phyloP scores from a whole-genome alignment of 305 asterid genomes.

The Ajuga reptans region DNA sequence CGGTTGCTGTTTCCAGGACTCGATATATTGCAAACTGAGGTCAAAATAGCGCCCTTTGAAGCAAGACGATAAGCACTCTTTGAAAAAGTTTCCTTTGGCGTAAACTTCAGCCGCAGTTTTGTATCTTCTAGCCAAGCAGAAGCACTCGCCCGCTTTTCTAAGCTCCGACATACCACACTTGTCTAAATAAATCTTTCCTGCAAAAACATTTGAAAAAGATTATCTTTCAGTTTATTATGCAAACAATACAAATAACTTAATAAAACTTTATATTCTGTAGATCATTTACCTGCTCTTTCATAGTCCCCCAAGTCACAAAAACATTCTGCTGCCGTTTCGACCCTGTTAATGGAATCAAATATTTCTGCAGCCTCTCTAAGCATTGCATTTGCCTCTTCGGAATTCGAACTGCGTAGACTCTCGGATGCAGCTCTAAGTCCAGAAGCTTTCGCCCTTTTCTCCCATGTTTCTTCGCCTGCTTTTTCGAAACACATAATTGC shows the following conservation, averaged over 20 bases:
- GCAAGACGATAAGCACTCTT: slow-evolving; percentile 52
- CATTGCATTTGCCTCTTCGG: slow-evolving; percentile 29
- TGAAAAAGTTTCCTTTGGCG: slow-evolving; percentile 35
- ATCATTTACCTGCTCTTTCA: slow-evolving; percentile 44
- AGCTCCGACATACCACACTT: slow-evolving; percentile 38
- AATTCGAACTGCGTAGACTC: slow-evolving; percentile 33
- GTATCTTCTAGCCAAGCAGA: slow-evolving; percentile 38
- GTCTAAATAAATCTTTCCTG: slow-evolving; percentile 49
- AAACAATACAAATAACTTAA: too few species aligned
- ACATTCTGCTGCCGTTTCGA: slow-evolving; percentile 60
- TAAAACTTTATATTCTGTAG: too few species aligned
- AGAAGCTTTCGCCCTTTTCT: slow-evolving; percentile 55
- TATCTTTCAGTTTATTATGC: background rate
- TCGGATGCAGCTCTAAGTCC: slow-evolving; percentile 49
- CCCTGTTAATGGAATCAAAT: slow-evolving; percentile 44
- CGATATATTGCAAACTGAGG: slow-evolving; percentile 41
- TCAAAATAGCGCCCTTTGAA: slow-evolving; percentile 38
- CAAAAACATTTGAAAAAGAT: background rate
- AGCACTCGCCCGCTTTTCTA: slow-evolving; percentile 63
- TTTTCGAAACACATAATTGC: slow-evolving; percentile 61
- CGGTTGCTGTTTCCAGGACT: slow-evolving; percentile 45
- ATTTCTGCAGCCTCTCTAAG: slow-evolving; percentile 65
- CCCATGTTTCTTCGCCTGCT: slow-evolving; percentile 53
- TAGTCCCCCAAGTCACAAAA: slow-evolving; percentile 55
- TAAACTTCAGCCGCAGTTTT: slow-evolving; percentile 45